Base-by-base conservation (phyloP, 2,329 filamentous ascomycete genomes). In the Paecilomyces fulvus region DNA sequence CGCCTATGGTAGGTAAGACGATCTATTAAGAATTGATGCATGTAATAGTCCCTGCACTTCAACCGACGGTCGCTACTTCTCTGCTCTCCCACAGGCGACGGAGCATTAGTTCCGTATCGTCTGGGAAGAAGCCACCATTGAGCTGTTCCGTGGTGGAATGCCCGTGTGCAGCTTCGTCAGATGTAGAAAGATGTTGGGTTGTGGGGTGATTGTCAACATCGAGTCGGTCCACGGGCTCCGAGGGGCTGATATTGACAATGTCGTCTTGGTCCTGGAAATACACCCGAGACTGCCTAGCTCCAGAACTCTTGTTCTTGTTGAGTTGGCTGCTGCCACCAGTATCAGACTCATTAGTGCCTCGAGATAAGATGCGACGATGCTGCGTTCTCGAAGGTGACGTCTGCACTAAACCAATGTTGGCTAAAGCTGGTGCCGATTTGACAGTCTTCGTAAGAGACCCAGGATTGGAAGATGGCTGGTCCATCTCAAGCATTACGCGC, bases 31-130 rank as follows among this genome's bases (percentile, higher is more conserved):
- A 55, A 37, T 49, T 51, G 23, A 49, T 49, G 33, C 11, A 52
- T 37, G 25, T 20, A 12, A 55, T 54, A 50, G 51, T 30, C 33
- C 20, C 20, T 10, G 9, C 12, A 51, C 33, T 55, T 60, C 52
- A 73, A 30, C 69, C 68, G 23, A 66, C 68, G 14, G 65, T 66
- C 17, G 73, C 68, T 4, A 75, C 70, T 55, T 75, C 72, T 51
- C 73, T 70, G 55, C 71, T 75, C 51, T 75, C 72, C 73, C 73
- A 76, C 63, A 75, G 72, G 51, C 73, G 70, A 48, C 73, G 71
- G 54, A 75, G 66, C 64, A 76, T 68, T 63, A 76, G 65, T 31
- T 73, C 73, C 4, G 63, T 59, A 55, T 73, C 72, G 53, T 61
- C 68, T 2, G 68, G 59, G 17, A 62, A 62, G 37, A 67, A 66